Evolutionary conservation across 163 green algal species (phyloP).

Genomic region (Trebouxiophyceae sp.): DNA sequence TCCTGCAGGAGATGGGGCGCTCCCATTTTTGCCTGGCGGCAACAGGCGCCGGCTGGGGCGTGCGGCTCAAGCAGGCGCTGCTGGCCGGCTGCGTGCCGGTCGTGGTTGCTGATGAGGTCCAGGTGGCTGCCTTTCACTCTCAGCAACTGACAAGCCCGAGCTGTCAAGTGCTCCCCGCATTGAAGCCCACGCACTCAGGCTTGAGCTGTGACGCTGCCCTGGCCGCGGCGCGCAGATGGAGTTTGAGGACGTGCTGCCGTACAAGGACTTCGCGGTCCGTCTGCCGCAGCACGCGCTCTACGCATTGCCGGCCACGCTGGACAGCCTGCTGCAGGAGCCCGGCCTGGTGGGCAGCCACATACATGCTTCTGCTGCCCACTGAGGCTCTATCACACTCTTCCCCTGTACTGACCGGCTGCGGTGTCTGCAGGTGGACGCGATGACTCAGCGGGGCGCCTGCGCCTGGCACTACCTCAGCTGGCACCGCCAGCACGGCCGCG

Average conservation of each 20-base stretch:
- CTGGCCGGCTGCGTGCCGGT: slow-evolving; percentile 12
- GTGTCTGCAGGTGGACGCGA: not conserved
- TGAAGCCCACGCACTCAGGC: not conserved
- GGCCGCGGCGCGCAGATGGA: slow-evolving; percentile 3
- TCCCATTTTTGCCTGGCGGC: not conserved
- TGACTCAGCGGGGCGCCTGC: not conserved
- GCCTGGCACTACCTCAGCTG: slow-evolving; percentile 2
- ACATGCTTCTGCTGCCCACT: not conserved
- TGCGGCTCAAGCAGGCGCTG: slow-evolving; percentile 12
- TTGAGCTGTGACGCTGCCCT: not conserved
- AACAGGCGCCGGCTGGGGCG: slow-evolving; percentile 16
- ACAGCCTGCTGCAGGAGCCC: not conserved
- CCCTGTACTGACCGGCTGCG: not conserved
- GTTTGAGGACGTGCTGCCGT: slow-evolving; percentile 9
- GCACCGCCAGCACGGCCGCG: not conserved
- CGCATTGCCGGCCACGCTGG: slow-evolving; percentile 1
- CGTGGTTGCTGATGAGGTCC: slow-evolving; percentile 7
- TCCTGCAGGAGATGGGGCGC: not conserved
- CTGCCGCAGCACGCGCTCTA: slow-evolving; percentile 5
- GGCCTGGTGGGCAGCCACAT: not conserved
- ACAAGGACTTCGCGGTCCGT: slow-evolving; percentile 7
- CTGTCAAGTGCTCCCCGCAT: not conserved
- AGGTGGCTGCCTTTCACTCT: not conserved
- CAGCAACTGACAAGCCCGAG: not conserved
- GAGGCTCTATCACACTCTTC: not conserved